Conservation (phyloP, 2,329 filamentous ascomycete genomes). For the Venturia aucupariae region DNA sequence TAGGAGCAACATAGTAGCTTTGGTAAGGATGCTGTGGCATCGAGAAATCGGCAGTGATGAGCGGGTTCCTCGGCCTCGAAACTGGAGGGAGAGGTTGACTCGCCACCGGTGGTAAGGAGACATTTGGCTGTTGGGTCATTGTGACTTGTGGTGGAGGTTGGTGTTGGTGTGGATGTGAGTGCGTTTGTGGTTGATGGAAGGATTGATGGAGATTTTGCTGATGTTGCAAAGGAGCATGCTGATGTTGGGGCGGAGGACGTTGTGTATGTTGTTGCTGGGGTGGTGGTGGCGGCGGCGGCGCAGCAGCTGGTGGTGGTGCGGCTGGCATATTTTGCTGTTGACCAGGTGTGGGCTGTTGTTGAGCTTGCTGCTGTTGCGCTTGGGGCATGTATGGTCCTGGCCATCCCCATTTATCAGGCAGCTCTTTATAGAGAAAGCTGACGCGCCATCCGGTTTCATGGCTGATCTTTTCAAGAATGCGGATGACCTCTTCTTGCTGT, state of each 20-base stretch:
- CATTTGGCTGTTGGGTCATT: slow-evolving; percentile 18
- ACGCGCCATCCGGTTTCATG: slow-evolving; percentile 72
- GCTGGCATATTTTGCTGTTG: slow-evolving; percentile 7
- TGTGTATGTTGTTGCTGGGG: slow-evolving; percentile 18
- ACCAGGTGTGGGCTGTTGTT: slow-evolving; percentile 16
- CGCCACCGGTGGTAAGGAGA: slow-evolving; percentile 51
- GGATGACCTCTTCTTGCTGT: slow-evolving; percentile 73
- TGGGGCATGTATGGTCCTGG: slow-evolving; percentile 11
- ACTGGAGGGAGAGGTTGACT: slow-evolving; percentile 32
- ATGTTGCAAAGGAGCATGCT: slow-evolving; percentile 9
- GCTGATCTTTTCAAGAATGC: slow-evolving; percentile 66
- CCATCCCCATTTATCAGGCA: slow-evolving; percentile 75
- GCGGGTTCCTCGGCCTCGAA: slow-evolving; percentile 31
- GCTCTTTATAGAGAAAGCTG: slow-evolving; percentile 58
- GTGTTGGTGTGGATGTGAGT: slow-evolving; percentile 22
- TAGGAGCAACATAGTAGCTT: slow-evolving; percentile 68
- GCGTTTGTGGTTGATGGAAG: slow-evolving; percentile 21
- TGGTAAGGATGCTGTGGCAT: slow-evolving; percentile 74
- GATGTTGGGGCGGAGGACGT: slow-evolving; percentile 14
- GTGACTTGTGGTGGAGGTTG: slow-evolving; percentile 20
- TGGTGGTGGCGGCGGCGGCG: slow-evolving; percentile 8
- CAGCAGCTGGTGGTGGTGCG: not conserved
- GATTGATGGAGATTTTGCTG: slow-evolving; percentile 11
- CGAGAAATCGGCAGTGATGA: slow-evolving; percentile 64
- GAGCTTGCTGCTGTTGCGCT: slow-evolving; percentile 11